Evolutionary conservation across 2,329 filamentous ascomycete genomes (phyloP).

Genomic region (Trichoderma asperellum): DNA sequence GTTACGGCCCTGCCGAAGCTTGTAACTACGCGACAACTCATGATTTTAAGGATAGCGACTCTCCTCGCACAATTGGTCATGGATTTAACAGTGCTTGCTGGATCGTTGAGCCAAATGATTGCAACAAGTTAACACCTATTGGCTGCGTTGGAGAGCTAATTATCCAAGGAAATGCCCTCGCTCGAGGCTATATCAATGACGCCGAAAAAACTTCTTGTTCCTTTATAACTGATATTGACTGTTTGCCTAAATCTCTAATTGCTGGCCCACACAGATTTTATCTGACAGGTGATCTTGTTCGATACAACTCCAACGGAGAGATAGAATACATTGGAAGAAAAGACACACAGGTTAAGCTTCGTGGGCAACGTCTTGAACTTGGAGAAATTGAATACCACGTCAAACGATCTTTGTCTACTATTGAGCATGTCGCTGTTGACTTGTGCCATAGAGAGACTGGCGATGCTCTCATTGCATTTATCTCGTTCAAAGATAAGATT

Average conservation of each 20-base stretch:
- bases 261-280: slow-evolving; percentile 32
- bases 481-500: neutral
- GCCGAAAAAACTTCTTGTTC: slow-evolving; percentile 36
- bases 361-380: slow-evolving; percentile 29
- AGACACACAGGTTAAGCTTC: slow-evolving; percentile 28
- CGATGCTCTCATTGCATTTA: slow-evolving; percentile 12
- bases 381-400: slow-evolving; percentile 28
- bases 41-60: slow-evolving; percentile 11
- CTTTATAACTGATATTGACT: slow-evolving; percentile 32
- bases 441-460: slow-evolving; percentile 2
- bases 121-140: slow-evolving; percentile 30
- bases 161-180: slow-evolving; percentile 44
- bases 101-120: slow-evolving; percentile 33
- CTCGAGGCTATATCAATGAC: slow-evolving; percentile 53
- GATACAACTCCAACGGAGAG: slow-evolving; percentile 3
- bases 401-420: neutral
- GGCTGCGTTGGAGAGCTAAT: slow-evolving; percentile 34
- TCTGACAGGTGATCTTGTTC: slow-evolving; percentile 32
- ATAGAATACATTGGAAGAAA: slow-evolving; percentile 25
- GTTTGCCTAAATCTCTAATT: slow-evolving; percentile 33
- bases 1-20: slow-evolving; percentile 32
- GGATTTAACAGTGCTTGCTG: slow-evolving; percentile 30
- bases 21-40: slow-evolving; percentile 28
- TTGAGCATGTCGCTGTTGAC: slow-evolving; percentile 23
- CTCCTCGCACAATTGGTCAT: slow-evolving; percentile 27